phyloP scores from a whole-genome alignment of 2,329 filamentous ascomycete species.

The Colletotrichum spaethianum region DNA sequence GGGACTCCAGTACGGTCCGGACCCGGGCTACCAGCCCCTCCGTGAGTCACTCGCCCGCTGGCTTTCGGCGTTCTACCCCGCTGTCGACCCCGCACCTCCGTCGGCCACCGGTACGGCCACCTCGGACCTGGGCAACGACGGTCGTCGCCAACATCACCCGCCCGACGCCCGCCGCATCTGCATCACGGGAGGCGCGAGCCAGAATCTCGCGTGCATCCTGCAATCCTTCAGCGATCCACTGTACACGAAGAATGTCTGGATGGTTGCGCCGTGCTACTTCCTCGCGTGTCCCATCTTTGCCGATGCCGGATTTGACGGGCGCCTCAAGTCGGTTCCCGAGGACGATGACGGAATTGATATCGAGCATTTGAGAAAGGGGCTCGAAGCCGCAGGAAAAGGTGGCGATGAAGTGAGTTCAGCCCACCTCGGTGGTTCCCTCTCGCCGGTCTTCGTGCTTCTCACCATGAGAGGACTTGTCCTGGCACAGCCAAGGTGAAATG shows the following conservation, averaged over 20 bases:
- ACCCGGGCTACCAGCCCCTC: slow-evolving; percentile 80
- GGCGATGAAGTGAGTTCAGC: slow-evolving; percentile 19
- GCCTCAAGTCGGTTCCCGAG: slow-evolving; percentile 80
- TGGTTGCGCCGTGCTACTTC: slow-evolving; percentile 87
- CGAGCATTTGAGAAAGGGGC: slow-evolving; percentile 64
- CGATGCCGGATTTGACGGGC: slow-evolving; percentile 80
- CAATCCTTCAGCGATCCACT: slow-evolving; percentile 85
- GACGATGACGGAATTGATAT: slow-evolving; percentile 84
- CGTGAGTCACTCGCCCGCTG: slow-evolving; percentile 78
- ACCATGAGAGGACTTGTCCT: not conserved
- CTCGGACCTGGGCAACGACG: not conserved
- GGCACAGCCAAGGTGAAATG: not conserved
- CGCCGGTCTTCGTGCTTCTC: not conserved
- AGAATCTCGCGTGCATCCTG: slow-evolving; percentile 83
- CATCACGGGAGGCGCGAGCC: slow-evolving; percentile 88
- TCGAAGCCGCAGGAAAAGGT: slow-evolving; percentile 49
- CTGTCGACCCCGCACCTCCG: slow-evolving; percentile 34
- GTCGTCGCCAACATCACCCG: slow-evolving; percentile 27
- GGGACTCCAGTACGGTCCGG: slow-evolving; percentile 84
- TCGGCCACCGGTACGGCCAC: not conserved
- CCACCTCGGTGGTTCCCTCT: not conserved
- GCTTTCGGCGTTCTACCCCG: slow-evolving; percentile 75
- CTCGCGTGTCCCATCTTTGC: slow-evolving; percentile 89
- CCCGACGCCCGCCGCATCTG: slow-evolving; percentile 74
- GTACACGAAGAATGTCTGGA: slow-evolving; percentile 83